Evolutionary conservation across 768 basidiomycete genomes (phyloP), one percentile per base, ranked within the genome.

Genomic region (Leucogyrophana mollusca): DNA sequence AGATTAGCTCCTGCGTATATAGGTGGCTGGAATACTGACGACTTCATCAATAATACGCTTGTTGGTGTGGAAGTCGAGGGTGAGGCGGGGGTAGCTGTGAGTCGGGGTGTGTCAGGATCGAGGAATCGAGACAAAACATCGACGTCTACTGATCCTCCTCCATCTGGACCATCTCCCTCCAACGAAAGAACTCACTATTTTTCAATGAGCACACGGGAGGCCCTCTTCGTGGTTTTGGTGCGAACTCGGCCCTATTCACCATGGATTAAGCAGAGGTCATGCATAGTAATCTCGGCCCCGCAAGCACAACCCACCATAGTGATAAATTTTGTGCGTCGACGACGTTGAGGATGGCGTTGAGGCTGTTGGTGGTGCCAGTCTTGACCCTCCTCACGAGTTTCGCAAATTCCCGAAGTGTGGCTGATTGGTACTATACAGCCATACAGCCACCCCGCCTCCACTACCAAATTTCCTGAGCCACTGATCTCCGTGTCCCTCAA

Each of bases 141-240:
- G 3, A 22, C 23, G 37, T 8, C 22, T 10, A 45, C 44, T 21
- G 9, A 20, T 32, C 10, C 14, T 23, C 20, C n/a, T 22, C 14
- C 24, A 22, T 42, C 25, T 20, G 13, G 43, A 42, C 25, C 34
- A 18, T 25, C 14, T 21, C 10, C 4, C 14, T 17, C 16, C 18
- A 40, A 11, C 18, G 1, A 24, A 14, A 25, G 30, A 10, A 79
- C 89, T 67, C 62, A 91, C 89, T 97, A 99, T 83, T 97, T 97
- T 83, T 99, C 96, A 66, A 99, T 98, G 73, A 98, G 82, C 61
- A 94, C 92, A 54, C 96, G 87, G 56, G 94, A 97, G 65, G 96
- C 95, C 77, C 94, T 90, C 82, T 99, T 99, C 67, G 94, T 95
- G 56, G 96, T 99, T 79, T 99, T 99, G 63, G 96, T 99, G 68